Conservation (phyloP, 192 early-diverging fungal genomes). For the Coemansia sp. region DNA sequence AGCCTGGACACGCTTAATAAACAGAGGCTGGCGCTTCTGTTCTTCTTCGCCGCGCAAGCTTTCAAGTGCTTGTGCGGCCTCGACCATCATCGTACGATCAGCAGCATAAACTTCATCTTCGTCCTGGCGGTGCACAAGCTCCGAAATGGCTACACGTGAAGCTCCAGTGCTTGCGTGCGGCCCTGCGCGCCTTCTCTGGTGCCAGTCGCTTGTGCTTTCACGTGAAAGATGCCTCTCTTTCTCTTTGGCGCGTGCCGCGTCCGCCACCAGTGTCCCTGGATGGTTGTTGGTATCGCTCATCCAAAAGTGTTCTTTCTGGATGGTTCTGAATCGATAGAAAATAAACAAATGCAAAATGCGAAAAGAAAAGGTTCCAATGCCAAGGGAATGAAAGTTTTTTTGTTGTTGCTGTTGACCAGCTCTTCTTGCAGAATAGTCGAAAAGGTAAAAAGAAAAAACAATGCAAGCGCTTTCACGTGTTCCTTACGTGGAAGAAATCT, state of each 20-base stretch:
- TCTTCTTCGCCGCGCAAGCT: slow-evolving; percentile 6
- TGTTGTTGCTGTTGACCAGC: too few relatives aligned
- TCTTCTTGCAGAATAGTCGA: too few relatives aligned
- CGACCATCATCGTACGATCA: slow-evolving; percentile 21
- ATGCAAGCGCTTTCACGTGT: too few relatives aligned
- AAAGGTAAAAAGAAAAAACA: too few relatives aligned
- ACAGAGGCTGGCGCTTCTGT: slow-evolving; percentile 26
- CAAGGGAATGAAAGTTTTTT: too few relatives aligned
- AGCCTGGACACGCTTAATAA: slow-evolving; percentile 77
- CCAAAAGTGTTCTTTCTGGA: background rate
- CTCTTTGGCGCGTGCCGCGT: background rate
- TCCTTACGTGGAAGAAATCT: too few relatives aligned
- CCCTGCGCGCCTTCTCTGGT: background rate
- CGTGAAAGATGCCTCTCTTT: slow-evolving; percentile 13
- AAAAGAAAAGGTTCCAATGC: too few relatives aligned
- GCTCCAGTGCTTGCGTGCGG: background rate
- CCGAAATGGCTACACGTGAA: slow-evolving; percentile 38
- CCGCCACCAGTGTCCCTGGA: background rate
- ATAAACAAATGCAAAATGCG: too few relatives aligned
- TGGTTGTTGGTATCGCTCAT: background rate
- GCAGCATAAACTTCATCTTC: background rate
- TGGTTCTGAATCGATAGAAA: too few relatives aligned
- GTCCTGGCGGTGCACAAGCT: slow-evolving; percentile 13
- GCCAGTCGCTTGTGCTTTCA: slow-evolving; percentile 22
- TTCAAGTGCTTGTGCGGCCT: slow-evolving; percentile 31